Evolutionary conservation across 108 stramenopile genomes (phyloP), one percentile per base, ranked within the genome.

Genomic region (Pseudonitzschia pungens): DNA sequence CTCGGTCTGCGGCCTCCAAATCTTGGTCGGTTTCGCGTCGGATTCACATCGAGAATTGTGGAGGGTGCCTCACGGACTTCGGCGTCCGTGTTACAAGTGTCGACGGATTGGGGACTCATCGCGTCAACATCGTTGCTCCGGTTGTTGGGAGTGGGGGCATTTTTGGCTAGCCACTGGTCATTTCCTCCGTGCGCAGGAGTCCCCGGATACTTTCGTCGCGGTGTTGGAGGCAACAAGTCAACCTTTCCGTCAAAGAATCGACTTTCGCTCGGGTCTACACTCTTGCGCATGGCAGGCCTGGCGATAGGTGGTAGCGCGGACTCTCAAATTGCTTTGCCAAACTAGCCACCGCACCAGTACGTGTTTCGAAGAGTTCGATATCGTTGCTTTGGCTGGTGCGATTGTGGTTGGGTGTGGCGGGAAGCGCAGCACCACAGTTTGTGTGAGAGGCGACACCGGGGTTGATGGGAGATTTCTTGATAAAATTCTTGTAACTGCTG

Each of bases 301-400:
- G 16, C 45, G 45, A 48, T 8, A 10, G 18, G 9, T 48, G n/a
- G n/a, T n/a, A n/a, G 14, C 45, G 45, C 18, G 54, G 54, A 20
- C 54, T 62, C 14, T 62, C 60, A 21, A 62, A 62, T 40, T 33
- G 60, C 36, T 62, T 62, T 4, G 32, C 36, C n/a, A 62, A 33
- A 15, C 20, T 33, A 7, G 60, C 60, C 0, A 62, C 60, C 0
- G n/a, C 12, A 42, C 60, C 60, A n/a, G 60, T n/a, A 12, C 32
- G 32, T 21, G 0, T 42, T 58, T 31, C 27, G 57, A 26, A 58
- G 22, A 31, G 57, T 6, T 48, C 45, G 45, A 12, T 4, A 48
- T 48, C 45, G 16, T 14, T 18, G 3, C 1, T n/a, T n/a, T n/a
- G n/a, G n/a, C n/a, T 14, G 14, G 5, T 14, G 18, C 45, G 45